Percentiles rank a stretch among this genome's conserved stretches.
Evolutionary conservation across 345 rosid genomes (phyloP).

Genomic region (Psidium friedrichsthalianum): DNA sequence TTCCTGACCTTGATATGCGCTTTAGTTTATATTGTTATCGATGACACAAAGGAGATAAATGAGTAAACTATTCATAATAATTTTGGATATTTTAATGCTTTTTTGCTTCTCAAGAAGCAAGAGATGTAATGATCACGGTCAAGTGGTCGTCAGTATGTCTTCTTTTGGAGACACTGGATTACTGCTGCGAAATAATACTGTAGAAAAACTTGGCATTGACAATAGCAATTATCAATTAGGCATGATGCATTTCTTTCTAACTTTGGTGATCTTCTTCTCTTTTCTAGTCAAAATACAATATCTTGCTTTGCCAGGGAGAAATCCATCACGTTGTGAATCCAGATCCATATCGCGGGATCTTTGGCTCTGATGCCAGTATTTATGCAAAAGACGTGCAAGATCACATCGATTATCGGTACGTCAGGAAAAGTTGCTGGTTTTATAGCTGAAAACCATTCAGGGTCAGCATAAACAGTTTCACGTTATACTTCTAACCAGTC

Average conservation of each 20-base stretch:
- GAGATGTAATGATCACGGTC: neutral
- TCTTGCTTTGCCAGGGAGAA: constrained; percentile 53
- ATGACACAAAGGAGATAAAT: neutral
- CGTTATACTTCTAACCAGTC: neutral
- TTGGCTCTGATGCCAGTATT: constrained; percentile 71
- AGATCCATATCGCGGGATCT: constrained; percentile 74
- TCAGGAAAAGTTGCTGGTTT: constrained; percentile 91
- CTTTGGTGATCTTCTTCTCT: neutral
- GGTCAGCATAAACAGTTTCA: constrained; percentile 22
- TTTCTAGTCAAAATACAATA: neutral
- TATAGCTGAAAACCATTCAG: constrained; percentile 93
- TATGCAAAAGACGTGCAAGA: constrained; percentile 89
- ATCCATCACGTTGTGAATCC: constrained; percentile 89
- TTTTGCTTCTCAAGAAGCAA: neutral
- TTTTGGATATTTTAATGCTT: neutral
- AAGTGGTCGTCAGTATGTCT: neutral
- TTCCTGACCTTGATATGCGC: neutral
- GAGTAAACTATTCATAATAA: neutral
- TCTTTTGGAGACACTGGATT: neutral
- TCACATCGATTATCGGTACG: constrained; percentile 82
- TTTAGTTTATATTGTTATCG: neutral
- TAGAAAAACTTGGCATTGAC: neutral
- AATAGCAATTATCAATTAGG: neutral
- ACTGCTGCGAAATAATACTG: neutral
- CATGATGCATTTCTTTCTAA: neutral